Percentiles rank a stretch among this genome's conserved stretches.
Evolutionary conservation across 2,329 filamentous ascomycete species (phyloP).

Genomic region (Ceratocystiopsis minuta): DNA sequence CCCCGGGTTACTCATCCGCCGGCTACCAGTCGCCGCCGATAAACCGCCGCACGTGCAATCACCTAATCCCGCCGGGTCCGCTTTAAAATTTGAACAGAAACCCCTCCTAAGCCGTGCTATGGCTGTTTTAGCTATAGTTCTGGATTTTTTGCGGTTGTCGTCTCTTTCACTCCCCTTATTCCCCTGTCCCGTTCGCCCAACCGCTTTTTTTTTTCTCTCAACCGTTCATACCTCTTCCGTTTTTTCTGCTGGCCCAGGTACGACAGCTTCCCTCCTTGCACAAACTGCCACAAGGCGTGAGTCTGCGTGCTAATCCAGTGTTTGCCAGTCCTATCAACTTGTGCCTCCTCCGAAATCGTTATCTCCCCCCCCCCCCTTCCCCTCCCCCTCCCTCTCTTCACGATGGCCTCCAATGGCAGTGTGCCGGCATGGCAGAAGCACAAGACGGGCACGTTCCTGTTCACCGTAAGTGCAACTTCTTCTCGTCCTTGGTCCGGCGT

Average conservation of each 20-base stretch:
- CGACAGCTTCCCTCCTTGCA: no score
- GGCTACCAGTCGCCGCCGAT: conserved; percentile 1
- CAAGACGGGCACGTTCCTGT: conserved; percentile 59
- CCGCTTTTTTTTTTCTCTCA: not conserved
- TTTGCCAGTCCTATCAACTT: no score
- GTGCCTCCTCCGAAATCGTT: not conserved
- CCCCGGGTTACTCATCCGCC: conserved; percentile 1
- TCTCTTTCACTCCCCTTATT: not conserved
- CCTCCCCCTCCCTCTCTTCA: not conserved
- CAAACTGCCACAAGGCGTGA: no score
- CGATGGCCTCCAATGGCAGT: conserved; percentile 18
- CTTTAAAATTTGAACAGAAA: conserved; percentile 4
- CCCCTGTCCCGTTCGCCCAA: not conserved
- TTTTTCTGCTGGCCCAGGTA: no score
- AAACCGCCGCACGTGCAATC: conserved; percentile 6
- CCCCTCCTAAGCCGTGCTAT: not conserved
- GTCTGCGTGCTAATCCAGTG: no score
- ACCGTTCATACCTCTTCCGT: no score
- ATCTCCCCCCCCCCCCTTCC: not conserved
- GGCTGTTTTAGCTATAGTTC: no score
- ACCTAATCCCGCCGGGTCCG: not conserved
- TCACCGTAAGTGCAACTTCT: conserved; percentile 42
- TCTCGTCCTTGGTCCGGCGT: not conserved
- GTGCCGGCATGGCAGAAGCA: conserved; percentile 25
- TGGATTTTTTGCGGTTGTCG: no score